Base-by-base conservation (phyloP, 768 basidiomycete genomes). In the Pisolithus orientalis region DNA sequence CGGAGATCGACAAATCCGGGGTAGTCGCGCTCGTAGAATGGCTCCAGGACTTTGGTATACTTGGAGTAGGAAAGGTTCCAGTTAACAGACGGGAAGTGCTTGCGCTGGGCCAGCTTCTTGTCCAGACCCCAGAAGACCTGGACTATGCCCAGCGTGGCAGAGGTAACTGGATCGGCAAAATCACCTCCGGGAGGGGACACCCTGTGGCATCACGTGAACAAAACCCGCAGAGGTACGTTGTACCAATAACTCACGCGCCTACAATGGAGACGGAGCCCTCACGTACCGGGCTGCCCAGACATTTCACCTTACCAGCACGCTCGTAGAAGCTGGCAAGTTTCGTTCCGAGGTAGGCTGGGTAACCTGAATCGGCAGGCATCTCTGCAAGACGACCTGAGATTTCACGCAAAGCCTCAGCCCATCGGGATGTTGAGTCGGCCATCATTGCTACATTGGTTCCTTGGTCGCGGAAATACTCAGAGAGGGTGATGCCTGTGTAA, bases 101-200 rank as follows among this genome's bases (percentile, higher is more conserved):
- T 98, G 57, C 95, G 82, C 68, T 98, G 96, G 3, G 96, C 96
- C 53, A 98, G 84, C 67, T 95, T 94, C 84, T 99, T 99, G 74
- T 98, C 96, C 27, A 99, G 82, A 69, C 96, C 96, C 96, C 96
- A 99, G 82, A 99, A 99, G 59, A 98, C 96, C 65, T 98, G 96
- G 9, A 99, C 96, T 65, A 99, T 99, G 76, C 94, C 84, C 51
- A 99, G 87, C 3, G 96, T 99, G 34, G 96, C 91, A 43, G 94
- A 85, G 7, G 95, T 98, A 54, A 99, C 96, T 34, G 96, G 96
- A 70, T 99, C 96, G 10, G 96, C 96, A 73, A 97, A 97, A 66
- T 99, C 96, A 70, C 96, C 96, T 70, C 96, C 96, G 44, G 96
- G 96, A 52, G 96, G 96, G 4, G 94, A 97, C 16, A 99, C 96